phyloP scores from a whole-genome alignment of 2,329 filamentous ascomycete genomes.

The Claviceps paspali region DNA sequence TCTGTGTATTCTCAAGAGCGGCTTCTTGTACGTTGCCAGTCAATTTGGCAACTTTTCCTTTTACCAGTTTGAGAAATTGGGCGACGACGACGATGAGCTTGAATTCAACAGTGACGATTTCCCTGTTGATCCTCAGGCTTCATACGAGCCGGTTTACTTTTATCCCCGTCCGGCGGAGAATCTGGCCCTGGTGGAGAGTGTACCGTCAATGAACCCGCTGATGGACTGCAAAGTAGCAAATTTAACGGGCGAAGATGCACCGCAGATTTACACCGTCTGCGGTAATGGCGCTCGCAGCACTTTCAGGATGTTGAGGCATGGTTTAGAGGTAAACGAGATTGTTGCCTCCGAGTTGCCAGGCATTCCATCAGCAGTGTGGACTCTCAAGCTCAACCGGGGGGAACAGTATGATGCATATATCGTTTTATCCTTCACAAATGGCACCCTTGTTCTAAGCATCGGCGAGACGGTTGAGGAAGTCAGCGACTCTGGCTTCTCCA shows the following conservation, averaged over 20 bases:
- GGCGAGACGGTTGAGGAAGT: constrained; percentile 96
- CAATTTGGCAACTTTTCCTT: constrained; percentile 90
- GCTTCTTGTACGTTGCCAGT: constrained; percentile 82
- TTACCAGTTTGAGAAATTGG: constrained; percentile 94
- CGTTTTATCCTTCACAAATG: constrained; percentile 81
- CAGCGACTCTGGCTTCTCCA: constrained; percentile 81
- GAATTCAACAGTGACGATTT: constrained; percentile 77
- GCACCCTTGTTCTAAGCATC: constrained; percentile 83
- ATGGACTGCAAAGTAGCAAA: constrained; percentile 88
- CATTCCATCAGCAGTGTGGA: constrained; percentile 88
- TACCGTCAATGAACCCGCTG: constrained; percentile 80
- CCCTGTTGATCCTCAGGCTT: constrained; percentile 55
- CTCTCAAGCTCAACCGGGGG: constrained; percentile 65
- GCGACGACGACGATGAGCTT: constrained; percentile 82
- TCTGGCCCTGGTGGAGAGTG: constrained; percentile 67
- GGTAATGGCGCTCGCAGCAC: constrained; percentile 78
- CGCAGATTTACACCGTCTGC: constrained; percentile 88
- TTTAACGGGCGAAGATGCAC: constrained; percentile 78
- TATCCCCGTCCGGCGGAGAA: constrained; percentile 67
- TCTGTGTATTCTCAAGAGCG: constrained; percentile 86
- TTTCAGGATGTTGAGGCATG: constrained; percentile 85
- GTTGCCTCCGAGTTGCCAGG: constrained; percentile 86
- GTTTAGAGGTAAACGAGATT: constrained; percentile 83
- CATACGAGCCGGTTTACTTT: constrained; percentile 73
- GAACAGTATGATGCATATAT: constrained; percentile 92